These are phyloP conservation scores for Mucor mucedo DNA, from an alignment of 371 early-diverging fungal species.

Conservation along the genomic window DNA sequence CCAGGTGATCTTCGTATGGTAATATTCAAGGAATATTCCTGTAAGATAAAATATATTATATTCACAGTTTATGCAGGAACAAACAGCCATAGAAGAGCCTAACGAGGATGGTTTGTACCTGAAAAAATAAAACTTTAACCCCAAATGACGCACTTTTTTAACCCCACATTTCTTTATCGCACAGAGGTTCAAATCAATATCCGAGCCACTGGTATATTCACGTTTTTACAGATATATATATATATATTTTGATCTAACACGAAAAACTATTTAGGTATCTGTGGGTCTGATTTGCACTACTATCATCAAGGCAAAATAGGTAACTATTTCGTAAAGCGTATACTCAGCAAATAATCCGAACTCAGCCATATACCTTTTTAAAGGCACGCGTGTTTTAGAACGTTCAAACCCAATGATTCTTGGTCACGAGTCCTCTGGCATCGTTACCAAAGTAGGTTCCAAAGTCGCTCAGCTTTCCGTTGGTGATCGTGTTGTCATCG, in stretches of 20 bases:
- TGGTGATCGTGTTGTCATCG: constrained; percentile 68
- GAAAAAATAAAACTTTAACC: background rate
- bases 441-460: constrained; percentile 59
- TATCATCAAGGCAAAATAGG: constrained; percentile 48
- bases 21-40: no score
- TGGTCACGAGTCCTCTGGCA: constrained; percentile 80
- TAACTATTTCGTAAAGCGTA: background rate
- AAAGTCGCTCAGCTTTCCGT: constrained; percentile 55
- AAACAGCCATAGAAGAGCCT: constrained; percentile 11
- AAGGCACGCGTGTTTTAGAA: constrained; percentile 6
- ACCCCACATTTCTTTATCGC: background rate
- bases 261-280: constrained; percentile 21
- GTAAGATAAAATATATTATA: no score
- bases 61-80: background rate
- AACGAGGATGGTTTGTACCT: constrained; percentile 2
- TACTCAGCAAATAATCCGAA: no score
- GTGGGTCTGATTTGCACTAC: constrained; percentile 52
- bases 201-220: constrained; percentile 36
- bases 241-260: background rate
- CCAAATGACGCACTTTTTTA: background rate
- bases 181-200: constrained; percentile 48
- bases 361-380: background rate
- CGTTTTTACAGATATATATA: background rate
- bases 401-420: constrained; percentile 60
- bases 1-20: background rate